A percentile compares a stretch with the other conserved stretches of the same genome.
Conservation (phyloP, 2,329 filamentous ascomycete species). For the Penicillium fuscoglaucum region DNA sequence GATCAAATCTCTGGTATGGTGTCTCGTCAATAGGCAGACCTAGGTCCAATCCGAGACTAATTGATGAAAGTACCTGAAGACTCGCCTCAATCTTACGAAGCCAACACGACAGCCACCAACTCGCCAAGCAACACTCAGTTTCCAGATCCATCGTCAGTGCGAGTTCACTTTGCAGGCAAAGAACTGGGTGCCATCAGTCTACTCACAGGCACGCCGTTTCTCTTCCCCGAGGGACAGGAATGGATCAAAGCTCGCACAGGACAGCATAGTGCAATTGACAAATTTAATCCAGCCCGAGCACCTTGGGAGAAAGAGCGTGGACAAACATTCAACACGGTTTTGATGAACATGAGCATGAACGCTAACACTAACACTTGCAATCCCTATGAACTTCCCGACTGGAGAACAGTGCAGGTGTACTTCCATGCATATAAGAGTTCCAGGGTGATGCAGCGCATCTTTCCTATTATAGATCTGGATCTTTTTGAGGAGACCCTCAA, state of each 20-base stretch:
- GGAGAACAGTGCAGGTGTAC: conserved; percentile 32
- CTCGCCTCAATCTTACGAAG: conserved; percentile 8
- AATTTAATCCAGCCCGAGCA: conserved; percentile 27
- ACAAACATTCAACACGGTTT: conserved; percentile 20
- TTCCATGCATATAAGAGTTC: conserved; percentile 32
- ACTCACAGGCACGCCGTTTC: conserved; percentile 52
- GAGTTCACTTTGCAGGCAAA: conserved; percentile 51
- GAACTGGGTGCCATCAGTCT: conserved; percentile 51
- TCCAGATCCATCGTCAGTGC: conserved; percentile 33
- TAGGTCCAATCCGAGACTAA: not conserved
- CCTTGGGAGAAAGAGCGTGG: conserved; percentile 41
- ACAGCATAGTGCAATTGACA: conserved; percentile 35
- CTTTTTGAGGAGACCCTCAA: conserved; percentile 51
- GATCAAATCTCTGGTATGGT: conserved; percentile 25
- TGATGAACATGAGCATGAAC: conserved; percentile 23
- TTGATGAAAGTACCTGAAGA: conserved; percentile 4
- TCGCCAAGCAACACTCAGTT: conserved; percentile 23
- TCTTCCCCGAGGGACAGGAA: conserved; percentile 49
- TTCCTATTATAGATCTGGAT: conserved; percentile 52
- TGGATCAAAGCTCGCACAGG: conserved; percentile 53
- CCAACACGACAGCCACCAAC: conserved; percentile 14
- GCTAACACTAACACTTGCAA: conserved; percentile 22
- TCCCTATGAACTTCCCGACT: conserved; percentile 41
- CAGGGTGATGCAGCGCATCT: conserved; percentile 46
- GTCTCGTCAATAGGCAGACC: not conserved